Conservation (phyloP, 1,284 basidiomycete species). For the Golubevia pallescens region DNA sequence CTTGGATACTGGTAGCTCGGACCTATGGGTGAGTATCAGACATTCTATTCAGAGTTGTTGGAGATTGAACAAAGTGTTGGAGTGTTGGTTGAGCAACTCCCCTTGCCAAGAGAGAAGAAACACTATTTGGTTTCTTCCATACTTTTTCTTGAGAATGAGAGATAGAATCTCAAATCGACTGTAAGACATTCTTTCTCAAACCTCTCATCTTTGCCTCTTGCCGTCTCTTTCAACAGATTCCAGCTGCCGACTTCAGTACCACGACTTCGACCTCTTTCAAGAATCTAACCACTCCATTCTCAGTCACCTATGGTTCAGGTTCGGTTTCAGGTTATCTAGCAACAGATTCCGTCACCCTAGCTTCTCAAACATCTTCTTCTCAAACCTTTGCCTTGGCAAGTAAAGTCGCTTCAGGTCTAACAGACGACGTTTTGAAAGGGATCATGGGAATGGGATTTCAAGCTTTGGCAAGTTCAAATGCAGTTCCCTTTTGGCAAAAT, state of each 20-base stretch:
- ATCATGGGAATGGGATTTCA: constrained; percentile 49
- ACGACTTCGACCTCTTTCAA: constrained; percentile 19
- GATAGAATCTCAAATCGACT: too few relatives aligned
- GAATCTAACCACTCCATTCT: constrained; percentile 22
- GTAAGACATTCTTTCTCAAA: too few relatives aligned
- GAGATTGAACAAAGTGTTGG: too few relatives aligned
- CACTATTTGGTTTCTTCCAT: too few relatives aligned
- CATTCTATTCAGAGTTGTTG: too few relatives aligned
- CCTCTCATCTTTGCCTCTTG: too few relatives aligned
- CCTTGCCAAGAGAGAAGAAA: too few relatives aligned
- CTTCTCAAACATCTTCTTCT: constrained; percentile 18
- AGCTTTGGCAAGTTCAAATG: constrained; percentile 15
- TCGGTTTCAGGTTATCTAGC: constrained; percentile 27
- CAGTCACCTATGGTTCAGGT: constrained; percentile 33
- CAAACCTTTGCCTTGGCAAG: constrained; percentile 33
- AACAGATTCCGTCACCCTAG: constrained; percentile 23
- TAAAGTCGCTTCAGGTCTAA: constrained; percentile 19
- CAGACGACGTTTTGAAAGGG: constrained; percentile 20
- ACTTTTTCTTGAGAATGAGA: too few relatives aligned
- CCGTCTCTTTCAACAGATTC: constrained; percentile 3
- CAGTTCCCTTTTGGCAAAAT: constrained; percentile 33
- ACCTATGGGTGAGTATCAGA: constrained; percentile 27
- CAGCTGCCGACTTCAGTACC: constrained; percentile 16
- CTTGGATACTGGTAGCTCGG: constrained; percentile 43
- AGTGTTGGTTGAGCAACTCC: too few relatives aligned